Conservation (phyloP, 2,329 filamentous ascomycete genomes). For the Tolypocladium pustulatum region DNA sequence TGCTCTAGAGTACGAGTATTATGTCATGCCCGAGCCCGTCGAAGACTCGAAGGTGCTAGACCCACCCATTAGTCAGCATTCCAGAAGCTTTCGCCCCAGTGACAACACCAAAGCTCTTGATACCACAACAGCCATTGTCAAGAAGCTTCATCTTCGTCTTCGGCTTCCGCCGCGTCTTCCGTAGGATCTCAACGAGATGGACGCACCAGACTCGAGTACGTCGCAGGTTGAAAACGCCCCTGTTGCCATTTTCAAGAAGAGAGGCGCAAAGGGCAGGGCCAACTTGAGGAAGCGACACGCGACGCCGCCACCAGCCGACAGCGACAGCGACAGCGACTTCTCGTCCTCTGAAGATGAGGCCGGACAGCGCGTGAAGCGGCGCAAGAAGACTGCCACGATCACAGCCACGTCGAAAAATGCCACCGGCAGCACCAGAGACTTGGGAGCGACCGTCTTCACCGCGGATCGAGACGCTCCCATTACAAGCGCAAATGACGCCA, state of each 20-base stretch:
- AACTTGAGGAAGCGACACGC: slow-evolving; percentile 73
- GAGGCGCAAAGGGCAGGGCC: slow-evolving; percentile 63
- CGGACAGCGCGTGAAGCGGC: slow-evolving; percentile 68
- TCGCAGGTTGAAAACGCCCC: slow-evolving; percentile 21
- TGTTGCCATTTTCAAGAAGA: slow-evolving; percentile 75
- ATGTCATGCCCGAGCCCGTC: too few species aligned
- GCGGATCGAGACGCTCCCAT: slow-evolving; percentile 54
- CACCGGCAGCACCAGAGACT: slow-evolving; percentile 21
- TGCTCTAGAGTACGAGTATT: too few species aligned
- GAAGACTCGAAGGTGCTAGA: not conserved
- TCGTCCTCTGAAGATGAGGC: slow-evolving; percentile 68
- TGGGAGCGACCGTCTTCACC: slow-evolving; percentile 42
- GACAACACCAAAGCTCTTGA: not conserved
- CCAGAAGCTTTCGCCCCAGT: slow-evolving; percentile 1
- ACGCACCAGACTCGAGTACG: not conserved
- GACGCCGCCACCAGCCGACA: slow-evolving; percentile 61
- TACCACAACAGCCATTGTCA: not conserved
- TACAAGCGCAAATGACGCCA: slow-evolving; percentile 70
- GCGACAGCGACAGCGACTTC: slow-evolving; percentile 50
- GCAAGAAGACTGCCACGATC: slow-evolving; percentile 57
- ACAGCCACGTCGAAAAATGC: slow-evolving; percentile 50
- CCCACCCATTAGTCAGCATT: slow-evolving; percentile 3
- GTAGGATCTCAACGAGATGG: slow-evolving; percentile 1
- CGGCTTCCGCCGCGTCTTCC: not conserved
- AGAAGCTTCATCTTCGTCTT: not conserved